Conservation (phyloP, 495 filamentous ascomycete genomes). For the Chlorociboria aeruginascens region DNA sequence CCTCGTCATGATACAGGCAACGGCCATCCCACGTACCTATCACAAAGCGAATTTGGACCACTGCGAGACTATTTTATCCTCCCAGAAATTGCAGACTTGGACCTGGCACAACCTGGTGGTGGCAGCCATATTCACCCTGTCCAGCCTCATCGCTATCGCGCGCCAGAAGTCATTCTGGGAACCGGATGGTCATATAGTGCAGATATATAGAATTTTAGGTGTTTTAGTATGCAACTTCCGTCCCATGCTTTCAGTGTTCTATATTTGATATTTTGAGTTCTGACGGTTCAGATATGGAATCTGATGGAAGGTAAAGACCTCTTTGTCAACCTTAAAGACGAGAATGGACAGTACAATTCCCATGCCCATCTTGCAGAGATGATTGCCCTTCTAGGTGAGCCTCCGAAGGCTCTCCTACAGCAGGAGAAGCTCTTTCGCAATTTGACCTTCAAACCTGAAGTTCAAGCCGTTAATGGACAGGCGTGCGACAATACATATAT, state of each 20-base stretch:
- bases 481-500: background rate
- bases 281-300: slow-evolving; percentile 14
- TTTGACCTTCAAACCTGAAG: background rate
- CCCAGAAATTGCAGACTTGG: slow-evolving; percentile 28
- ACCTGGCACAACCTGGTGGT: slow-evolving; percentile 20
- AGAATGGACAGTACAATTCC: slow-evolving; percentile 1
- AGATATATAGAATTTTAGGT: slow-evolving; percentile 34
- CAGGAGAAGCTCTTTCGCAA: background rate
- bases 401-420: slow-evolving; percentile 7
- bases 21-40: slow-evolving; percentile 27
- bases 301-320: slow-evolving; percentile 10
- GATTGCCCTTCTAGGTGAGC: slow-evolving; percentile 13
- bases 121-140: slow-evolving; percentile 28
- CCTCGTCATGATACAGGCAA: slow-evolving; percentile 25
- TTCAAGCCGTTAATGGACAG: background rate
- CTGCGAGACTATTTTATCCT: slow-evolving; percentile 22
- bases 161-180: slow-evolving; percentile 33
- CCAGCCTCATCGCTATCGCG: slow-evolving; percentile 30
- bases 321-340: slow-evolving; percentile 21
- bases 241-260: slow-evolving; percentile 4
- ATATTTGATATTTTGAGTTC: background rate
- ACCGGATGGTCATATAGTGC: slow-evolving; percentile 27
- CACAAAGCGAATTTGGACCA: slow-evolving; percentile 28
- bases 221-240: slow-evolving; percentile 22
- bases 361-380: slow-evolving; percentile 15